Evolutionary conservation across 2,329 filamentous ascomycete genomes (phyloP), one percentile per base, ranked within the genome.

Genomic region (Teratosphaeriaceae sp.): DNA sequence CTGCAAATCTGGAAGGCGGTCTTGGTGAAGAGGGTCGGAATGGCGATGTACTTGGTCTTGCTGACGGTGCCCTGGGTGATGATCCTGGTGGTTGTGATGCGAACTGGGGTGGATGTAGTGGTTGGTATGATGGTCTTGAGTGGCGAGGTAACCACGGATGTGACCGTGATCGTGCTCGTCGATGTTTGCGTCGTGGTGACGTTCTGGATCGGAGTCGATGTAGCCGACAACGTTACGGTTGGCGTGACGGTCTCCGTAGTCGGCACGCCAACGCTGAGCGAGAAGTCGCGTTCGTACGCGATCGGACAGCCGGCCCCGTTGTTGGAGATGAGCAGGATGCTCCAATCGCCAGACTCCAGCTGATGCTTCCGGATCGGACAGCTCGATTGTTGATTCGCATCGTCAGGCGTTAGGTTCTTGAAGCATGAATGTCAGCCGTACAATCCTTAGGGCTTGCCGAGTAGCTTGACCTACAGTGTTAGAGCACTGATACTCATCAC

Each of bases 1-100:
- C 24, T 66, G 57, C 66, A 70, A 5, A 56, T 60, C 12, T 64
- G 62, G 3, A 61, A 63, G 2, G 57, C 54, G 1, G 66, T 69
- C 36, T 60, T 57, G 1, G 51, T 57, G 9, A 47, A 29, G n/a
- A 51, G 41, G 13, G 34, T 45, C 8, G 49, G 44, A 7, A 42
- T 18, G 20, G 40, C 40, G n/a, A 27, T 42, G 20, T 26, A 42
- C 24, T 19, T 30, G 15, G 20, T 42, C 30, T 42, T 42, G 7
- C 13, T 33, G 11, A 42, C 16, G 5, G 29, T 42, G 5, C 26
- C 38, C n/a, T 35, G 12, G 29, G 40, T 42, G 15, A 37, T 42
- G 5, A 44, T 56, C 20, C 48, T 43, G 6, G 46, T 53, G 48
- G 19, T 52, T 43, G 40, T 49, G 37, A 27, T 48, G 40, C 19